These are phyloP conservation scores for Lachancea cidri DNA, from an alignment of 805 yeast genomes.

Conservation along the genomic window DNA sequence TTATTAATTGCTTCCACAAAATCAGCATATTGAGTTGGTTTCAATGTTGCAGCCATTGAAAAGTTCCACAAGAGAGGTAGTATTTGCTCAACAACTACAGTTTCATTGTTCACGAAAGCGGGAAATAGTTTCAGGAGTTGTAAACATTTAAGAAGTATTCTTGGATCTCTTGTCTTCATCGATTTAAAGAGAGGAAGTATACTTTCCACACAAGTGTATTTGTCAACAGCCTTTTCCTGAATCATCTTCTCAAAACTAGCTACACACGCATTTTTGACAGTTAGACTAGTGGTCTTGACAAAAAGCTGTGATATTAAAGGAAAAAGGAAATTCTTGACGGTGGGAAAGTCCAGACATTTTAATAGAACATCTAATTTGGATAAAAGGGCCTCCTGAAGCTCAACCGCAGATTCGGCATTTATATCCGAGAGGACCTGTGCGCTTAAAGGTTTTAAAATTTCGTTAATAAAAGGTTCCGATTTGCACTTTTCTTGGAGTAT, in stretches of 20 bases:
- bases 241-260: slow-evolving; percentile 55
- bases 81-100: slow-evolving; percentile 45
- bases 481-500: slow-evolving; percentile 46
- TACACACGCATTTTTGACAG: slow-evolving; percentile 68
- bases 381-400: slow-evolving; percentile 52
- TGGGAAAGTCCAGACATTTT: slow-evolving; percentile 55
- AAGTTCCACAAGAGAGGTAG: slow-evolving; percentile 50
- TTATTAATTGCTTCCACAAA: slow-evolving; percentile 38
- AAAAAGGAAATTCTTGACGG: slow-evolving; percentile 68
- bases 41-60: slow-evolving; percentile 43
- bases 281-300: slow-evolving; percentile 76
- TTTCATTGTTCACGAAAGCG: slow-evolving; percentile 42
- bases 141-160: slow-evolving; percentile 50
- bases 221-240: slow-evolving; percentile 59
- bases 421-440: slow-evolving; percentile 22
- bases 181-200: slow-evolving; percentile 72
- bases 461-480: slow-evolving; percentile 43
- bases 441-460: slow-evolving; percentile 26
- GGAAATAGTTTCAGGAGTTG: slow-evolving; percentile 36
- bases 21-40: slow-evolving; percentile 37
- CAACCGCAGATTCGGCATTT: slow-evolving; percentile 19
- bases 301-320: slow-evolving; percentile 70
- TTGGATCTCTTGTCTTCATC: slow-evolving; percentile 71
- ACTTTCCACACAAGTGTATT: slow-evolving; percentile 65
- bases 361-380: slow-evolving; percentile 38